Percentiles rank a stretch among this genome's conserved stretches.
Evolutionary conservation across 2,329 filamentous ascomycete species (phyloP).

Genomic region (Cladophialophora chaetospira): DNA sequence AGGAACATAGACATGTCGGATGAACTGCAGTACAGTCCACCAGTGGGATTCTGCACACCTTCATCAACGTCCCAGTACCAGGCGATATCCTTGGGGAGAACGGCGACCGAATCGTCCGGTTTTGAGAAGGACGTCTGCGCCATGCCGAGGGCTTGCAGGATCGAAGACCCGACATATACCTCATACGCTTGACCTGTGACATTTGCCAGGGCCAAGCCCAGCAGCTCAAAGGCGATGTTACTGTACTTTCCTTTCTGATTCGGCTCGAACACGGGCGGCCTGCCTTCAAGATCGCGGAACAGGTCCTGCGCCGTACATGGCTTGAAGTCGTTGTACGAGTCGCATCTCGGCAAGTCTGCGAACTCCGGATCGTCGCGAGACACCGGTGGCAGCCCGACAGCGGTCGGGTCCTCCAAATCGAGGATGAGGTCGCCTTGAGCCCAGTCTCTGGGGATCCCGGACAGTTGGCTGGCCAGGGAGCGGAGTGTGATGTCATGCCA

Average conservation of each 20-base stretch:
- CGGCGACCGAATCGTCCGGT: slow-evolving; percentile 30
- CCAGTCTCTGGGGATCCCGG: slow-evolving; percentile 36
- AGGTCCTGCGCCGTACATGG: slow-evolving; percentile 27
- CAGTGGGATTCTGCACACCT: slow-evolving; percentile 47
- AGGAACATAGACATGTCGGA: slow-evolving; percentile 48
- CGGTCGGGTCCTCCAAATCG: slow-evolving; percentile 7
- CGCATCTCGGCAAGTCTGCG: slow-evolving; percentile 22
- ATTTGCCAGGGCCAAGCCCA: slow-evolving; percentile 35
- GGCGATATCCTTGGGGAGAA: slow-evolving; percentile 26
- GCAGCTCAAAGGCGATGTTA: slow-evolving; percentile 36
- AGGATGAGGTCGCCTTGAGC: slow-evolving; percentile 30
- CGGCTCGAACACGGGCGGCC: slow-evolving; percentile 31
- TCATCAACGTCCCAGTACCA: slow-evolving; percentile 46
- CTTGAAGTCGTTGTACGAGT: slow-evolving; percentile 17
- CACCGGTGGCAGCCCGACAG: slow-evolving; percentile 26
- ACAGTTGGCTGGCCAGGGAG: slow-evolving; percentile 34
- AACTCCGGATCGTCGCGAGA: background rate
- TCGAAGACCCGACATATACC: slow-evolving; percentile 30
- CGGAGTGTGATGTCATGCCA: slow-evolving; percentile 36
- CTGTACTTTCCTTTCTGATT: slow-evolving; percentile 36
- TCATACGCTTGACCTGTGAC: slow-evolving; percentile 34
- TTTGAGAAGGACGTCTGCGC: slow-evolving; percentile 19
- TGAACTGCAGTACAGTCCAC: slow-evolving; percentile 47
- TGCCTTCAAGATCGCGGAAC: slow-evolving; percentile 11
- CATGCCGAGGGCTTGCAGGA: slow-evolving; percentile 31